These are phyloP conservation scores for Sporothrix dimorphospora DNA, from an alignment of 2,329 filamentous ascomycete genomes.

Conservation along the genomic window DNA sequence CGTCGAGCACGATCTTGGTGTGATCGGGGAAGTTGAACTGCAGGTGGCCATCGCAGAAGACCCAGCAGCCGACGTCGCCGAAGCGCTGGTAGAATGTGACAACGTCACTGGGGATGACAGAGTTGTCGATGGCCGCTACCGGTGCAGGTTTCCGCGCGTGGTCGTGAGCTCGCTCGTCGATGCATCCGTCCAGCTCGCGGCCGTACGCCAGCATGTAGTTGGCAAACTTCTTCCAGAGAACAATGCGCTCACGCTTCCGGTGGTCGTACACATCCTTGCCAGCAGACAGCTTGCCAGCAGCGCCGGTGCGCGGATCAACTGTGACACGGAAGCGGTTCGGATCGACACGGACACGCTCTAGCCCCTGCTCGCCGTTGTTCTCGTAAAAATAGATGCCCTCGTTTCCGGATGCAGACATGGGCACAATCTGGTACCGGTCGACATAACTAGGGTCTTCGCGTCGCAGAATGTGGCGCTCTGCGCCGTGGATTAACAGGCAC, in stretches of 20 bases:
- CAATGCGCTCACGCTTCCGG: slow-evolving; percentile 66
- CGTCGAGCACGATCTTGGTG: slow-evolving; percentile 79
- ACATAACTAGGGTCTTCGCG: slow-evolving; percentile 58
- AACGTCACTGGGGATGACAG: slow-evolving; percentile 57
- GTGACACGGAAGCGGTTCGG: slow-evolving; percentile 63
- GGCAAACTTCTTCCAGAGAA: slow-evolving; percentile 73
- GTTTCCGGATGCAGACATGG: slow-evolving; percentile 47
- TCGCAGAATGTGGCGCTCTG: slow-evolving; percentile 70
- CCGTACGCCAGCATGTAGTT: slow-evolving; percentile 77
- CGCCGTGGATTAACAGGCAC: slow-evolving; percentile 71
- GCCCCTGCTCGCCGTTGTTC: slow-evolving; percentile 66
- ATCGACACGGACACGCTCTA: slow-evolving; percentile 65
- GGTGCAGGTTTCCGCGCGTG: slow-evolving; percentile 51
- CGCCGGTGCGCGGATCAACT: slow-evolving; percentile 56
- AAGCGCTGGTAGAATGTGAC: slow-evolving; percentile 82
- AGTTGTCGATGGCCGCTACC: slow-evolving; percentile 40
- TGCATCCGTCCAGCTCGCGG: slow-evolving; percentile 64
- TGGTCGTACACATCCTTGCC: slow-evolving; percentile 68
- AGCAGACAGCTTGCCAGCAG: slow-evolving; percentile 62
- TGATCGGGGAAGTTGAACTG: slow-evolving; percentile 88
- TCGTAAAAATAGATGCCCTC: slow-evolving; percentile 72
- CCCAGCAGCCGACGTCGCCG: slow-evolving; percentile 80
- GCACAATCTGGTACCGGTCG: slow-evolving; percentile 64
- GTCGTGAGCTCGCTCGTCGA: slow-evolving; percentile 36
- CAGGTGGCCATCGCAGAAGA: slow-evolving; percentile 77